These are phyloP conservation scores for Torrubiella hemipterigena DNA, from an alignment of 2,329 filamentous ascomycete genomes.

Conservation along the genomic window DNA sequence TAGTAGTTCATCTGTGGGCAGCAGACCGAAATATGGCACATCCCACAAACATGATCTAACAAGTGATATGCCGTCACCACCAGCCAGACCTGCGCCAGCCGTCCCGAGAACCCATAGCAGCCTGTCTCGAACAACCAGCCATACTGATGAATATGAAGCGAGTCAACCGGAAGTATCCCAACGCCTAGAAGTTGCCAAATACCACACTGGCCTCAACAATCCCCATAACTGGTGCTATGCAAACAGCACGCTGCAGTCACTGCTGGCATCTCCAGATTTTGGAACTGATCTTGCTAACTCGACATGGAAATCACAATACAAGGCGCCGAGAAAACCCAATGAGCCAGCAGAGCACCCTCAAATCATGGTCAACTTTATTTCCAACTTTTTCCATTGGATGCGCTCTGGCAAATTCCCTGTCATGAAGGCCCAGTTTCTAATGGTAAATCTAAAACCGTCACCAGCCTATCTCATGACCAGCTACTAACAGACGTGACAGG, in stretches of 20 bases:
- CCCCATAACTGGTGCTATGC: slow-evolving; percentile 81
- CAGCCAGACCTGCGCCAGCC: slow-evolving; percentile 55
- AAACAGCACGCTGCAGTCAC: slow-evolving; percentile 77
- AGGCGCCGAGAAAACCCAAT: slow-evolving; percentile 53
- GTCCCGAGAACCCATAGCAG: slow-evolving; percentile 71
- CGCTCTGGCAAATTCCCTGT: slow-evolving; percentile 32
- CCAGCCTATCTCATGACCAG: slow-evolving; percentile 9
- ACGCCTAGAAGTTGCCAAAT: slow-evolving; percentile 21
- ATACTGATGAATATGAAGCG: slow-evolving; percentile 22
- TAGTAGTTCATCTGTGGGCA: slow-evolving; percentile 13
- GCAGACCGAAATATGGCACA: slow-evolving; percentile 14
- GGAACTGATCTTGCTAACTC: slow-evolving; percentile 47
- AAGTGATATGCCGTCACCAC: slow-evolving; percentile 41
- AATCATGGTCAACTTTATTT: slow-evolving; percentile 46
- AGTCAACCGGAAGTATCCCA: slow-evolving; percentile 24
- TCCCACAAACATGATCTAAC: slow-evolving; percentile 26
- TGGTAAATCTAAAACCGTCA: slow-evolving; percentile 29
- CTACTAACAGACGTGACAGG: slow-evolving; percentile 23
- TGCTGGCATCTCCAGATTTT: slow-evolving; percentile 64
- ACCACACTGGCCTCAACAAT: slow-evolving; percentile 59
- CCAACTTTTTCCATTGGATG: slow-evolving; percentile 47
- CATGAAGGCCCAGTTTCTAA: slow-evolving; percentile 43
- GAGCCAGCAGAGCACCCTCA: slow-evolving; percentile 41
- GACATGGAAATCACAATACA: slow-evolving; percentile 50
- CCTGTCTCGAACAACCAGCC: slow-evolving; percentile 33